A percentile compares a stretch with the other conserved stretches of the same genome.
Evolutionary conservation across 768 basidiomycete species (phyloP).

Genomic region (Nidularia pulvinata): DNA sequence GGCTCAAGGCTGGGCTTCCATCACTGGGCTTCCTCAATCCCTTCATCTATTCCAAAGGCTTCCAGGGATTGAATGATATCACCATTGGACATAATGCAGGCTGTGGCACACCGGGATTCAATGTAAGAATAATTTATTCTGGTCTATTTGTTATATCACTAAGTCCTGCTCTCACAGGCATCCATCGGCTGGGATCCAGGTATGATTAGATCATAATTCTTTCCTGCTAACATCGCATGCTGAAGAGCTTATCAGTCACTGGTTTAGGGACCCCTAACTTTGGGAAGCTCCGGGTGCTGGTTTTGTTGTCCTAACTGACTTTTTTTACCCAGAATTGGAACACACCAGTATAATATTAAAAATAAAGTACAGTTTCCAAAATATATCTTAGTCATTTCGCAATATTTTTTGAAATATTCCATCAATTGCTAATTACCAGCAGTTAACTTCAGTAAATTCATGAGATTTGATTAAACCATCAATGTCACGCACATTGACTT

Average conservation of each 20-base stretch:
- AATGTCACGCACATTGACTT: no score
- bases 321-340: neutral
- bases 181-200: conserved; percentile 41
- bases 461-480: no score
- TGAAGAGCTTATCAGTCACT: conserved; percentile 30
- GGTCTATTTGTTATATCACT: neutral
- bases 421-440: neutral
- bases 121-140: conserved; percentile 30
- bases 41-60: conserved; percentile 43
- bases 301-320: conserved; percentile 7
- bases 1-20: conserved; percentile 37
- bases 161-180: neutral
- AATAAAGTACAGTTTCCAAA: neutral
- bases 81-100: conserved; percentile 49
- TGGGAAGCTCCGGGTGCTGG: conserved; percentile 37
- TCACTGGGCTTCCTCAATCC: conserved; percentile 68
- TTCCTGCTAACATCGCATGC: neutral
- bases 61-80: conserved; percentile 52
- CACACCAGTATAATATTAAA: neutral
- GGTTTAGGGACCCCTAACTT: conserved; percentile 58
- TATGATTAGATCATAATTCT: conserved; percentile 20
- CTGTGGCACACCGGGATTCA: conserved; percentile 64
- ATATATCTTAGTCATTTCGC: neutral
- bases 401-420: neutral
- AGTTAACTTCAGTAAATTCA: no score